phyloP scores from a whole-genome alignment of 177 flowering plant species.

The Vitis hybrid region DNA sequence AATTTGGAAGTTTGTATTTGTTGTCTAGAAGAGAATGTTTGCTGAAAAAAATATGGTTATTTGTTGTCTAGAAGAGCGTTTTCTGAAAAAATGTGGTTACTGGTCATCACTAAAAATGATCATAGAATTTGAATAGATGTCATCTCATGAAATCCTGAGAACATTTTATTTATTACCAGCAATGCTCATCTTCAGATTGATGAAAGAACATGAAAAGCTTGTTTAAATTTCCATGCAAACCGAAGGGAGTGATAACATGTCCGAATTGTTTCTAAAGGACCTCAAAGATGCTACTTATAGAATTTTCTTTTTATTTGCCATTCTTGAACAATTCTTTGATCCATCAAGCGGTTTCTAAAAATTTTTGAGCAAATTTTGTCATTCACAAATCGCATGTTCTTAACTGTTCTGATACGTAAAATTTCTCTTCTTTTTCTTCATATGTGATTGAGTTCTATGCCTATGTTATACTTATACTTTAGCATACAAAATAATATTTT shows the following conservation, averaged over 20 bases:
- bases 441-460: too few species aligned
- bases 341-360: too few species aligned
- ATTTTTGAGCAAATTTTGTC: too few species aligned
- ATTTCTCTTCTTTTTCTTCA: too few species aligned
- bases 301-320: too few species aligned
- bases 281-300: too few species aligned
- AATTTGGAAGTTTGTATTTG: background rate
- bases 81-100: too few species aligned
- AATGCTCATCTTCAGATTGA: background rate
- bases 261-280: background rate
- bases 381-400: too few species aligned
- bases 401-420: too few species aligned
- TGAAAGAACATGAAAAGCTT: background rate
- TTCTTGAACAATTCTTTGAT: too few species aligned
- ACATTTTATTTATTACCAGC: background rate
- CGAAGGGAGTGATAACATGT: background rate
- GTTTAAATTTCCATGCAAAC: background rate
- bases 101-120: background rate
- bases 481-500: background rate
- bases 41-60: background rate
- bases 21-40: background rate
- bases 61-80: background rate
- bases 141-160: background rate
- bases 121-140: background rate
- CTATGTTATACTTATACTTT: too few species aligned